phyloP scores from a whole-genome alignment of 441 rosid genomes.

The Dalechampia spathulata region DNA sequence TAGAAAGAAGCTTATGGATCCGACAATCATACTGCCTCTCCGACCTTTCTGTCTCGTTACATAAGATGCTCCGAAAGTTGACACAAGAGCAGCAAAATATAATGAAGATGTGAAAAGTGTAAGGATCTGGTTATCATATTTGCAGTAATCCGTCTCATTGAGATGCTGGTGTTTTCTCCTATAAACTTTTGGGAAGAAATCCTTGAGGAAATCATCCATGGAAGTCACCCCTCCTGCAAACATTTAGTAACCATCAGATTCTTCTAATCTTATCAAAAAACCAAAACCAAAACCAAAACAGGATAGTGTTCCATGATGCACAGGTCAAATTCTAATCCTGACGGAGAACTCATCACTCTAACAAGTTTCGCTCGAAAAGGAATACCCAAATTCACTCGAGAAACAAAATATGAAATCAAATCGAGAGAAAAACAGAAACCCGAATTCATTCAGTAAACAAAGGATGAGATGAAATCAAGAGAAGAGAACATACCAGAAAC shows the following conservation, averaged over 20 bases:
- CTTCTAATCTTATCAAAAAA: too few relatives aligned
- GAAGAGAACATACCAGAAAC: constrained; percentile 49
- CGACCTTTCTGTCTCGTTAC: constrained; percentile 61
- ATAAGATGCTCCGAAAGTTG: constrained; percentile 72
- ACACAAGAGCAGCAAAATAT: constrained; percentile 72
- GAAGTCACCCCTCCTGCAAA: constrained; percentile 83
- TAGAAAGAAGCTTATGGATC: constrained; percentile 66
- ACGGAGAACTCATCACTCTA: too few relatives aligned
- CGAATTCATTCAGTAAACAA: too few relatives aligned
- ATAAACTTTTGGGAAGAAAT: constrained; percentile 68
- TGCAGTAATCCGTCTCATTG: constrained; percentile 80
- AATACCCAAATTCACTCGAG: too few relatives aligned
- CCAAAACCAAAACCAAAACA: too few relatives aligned
- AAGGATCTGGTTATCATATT: constrained; percentile 70
- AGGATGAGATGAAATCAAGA: not conserved
- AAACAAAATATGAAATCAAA: too few relatives aligned
- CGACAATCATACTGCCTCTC: constrained; percentile 60
- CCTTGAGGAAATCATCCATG: constrained; percentile 88
- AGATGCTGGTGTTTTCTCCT: constrained; percentile 63
- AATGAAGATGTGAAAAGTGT: constrained; percentile 83
- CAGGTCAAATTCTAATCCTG: too few relatives aligned
- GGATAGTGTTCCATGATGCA: too few relatives aligned
- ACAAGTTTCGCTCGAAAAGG: too few relatives aligned
- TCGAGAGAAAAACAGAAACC: too few relatives aligned
- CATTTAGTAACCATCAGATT: not conserved